Evolutionary conservation across 495 filamentous ascomycete genomes (phyloP).

Genomic region (Trichocladium antarcticum): DNA sequence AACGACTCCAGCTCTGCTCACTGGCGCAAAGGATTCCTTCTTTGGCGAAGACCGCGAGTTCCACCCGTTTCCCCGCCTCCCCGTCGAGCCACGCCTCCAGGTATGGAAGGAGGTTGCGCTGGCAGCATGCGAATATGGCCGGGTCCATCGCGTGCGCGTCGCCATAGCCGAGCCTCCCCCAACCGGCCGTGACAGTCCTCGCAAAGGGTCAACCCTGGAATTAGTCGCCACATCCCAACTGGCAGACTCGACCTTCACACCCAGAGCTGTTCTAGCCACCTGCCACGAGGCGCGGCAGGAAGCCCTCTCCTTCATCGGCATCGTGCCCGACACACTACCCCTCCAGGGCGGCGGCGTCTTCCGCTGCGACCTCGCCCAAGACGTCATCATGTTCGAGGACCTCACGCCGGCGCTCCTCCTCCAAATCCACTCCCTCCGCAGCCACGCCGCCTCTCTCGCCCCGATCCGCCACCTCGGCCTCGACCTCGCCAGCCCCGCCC

Average conservation of each 20-base stretch:
- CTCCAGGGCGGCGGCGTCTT: constrained; percentile 1
- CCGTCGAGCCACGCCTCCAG: constrained; percentile 15
- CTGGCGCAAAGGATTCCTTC: neutral
- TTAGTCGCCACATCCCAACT: constrained; percentile 2
- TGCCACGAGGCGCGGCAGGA: constrained; percentile 4
- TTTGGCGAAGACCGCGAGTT: neutral
- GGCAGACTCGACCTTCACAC: neutral
- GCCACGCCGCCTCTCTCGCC: neutral
- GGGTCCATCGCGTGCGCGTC: constrained; percentile 1
- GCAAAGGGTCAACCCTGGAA: neutral
- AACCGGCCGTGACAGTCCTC: too few relatives aligned
- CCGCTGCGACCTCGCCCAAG: constrained; percentile 2
- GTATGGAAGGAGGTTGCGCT: constrained; percentile 7
- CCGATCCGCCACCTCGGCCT: constrained; percentile 1
- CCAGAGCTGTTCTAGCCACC: neutral
- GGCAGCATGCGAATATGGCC: neutral
- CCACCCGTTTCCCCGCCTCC: constrained; percentile 11
- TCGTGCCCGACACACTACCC: constrained; percentile 1
- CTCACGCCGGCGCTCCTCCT: neutral
- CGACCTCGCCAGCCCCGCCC: neutral
- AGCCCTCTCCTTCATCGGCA: neutral
- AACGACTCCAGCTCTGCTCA: neutral
- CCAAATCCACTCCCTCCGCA: neutral
- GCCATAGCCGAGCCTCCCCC: neutral
- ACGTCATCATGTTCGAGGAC: constrained; percentile 2